Base-by-base conservation (phyloP, 805 yeast species). In the Ogataea nitratoaversa region DNA sequence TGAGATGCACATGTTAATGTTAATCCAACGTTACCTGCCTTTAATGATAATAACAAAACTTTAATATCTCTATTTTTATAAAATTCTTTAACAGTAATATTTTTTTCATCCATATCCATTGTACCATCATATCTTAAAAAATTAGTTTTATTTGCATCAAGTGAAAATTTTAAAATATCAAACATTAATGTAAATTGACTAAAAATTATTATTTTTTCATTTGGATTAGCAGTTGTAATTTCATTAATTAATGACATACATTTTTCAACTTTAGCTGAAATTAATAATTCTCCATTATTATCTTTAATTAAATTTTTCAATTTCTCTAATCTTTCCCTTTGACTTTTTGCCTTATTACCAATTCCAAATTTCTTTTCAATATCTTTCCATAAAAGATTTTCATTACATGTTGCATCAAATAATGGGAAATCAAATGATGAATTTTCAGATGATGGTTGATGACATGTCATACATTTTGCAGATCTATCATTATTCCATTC, bases 1-100 rank as follows among this genome's bases (percentile, higher is more conserved):
- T 88, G 96, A 28, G 87, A 83, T 1, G 99, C 99, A 66, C 95
- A 85, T 0, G 97, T 93, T 49, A 93, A 71, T 0, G 98, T 93
- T 44, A 93, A 70, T 2, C 99, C 99, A 11, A 90, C 95, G 57
- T 90, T 90, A 51, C 99, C 98, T 1, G 98, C 96, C 55, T 84
- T 84, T 56, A 91, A 71, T 0, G 96, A 87, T 19, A 88, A 72
- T 32, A 93, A 65, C 56, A 93, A 60, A n/a, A 93, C 74, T 18
- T 68, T 70, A 30, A 66, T 60, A 2, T 61, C 51, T 1, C 73
- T 67, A 40, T 81, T 77, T 29, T 69, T 66, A 58, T 82, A 83
- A 56, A 93, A 90, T 29, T 67, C 60, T 38, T 71, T 70, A 34
- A 93, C 78, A 2, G 79, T 72, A 5, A 68, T 68, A 50, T 85